Conservation (phyloP, 805 yeast species). For the Wickerhamiella cacticola region DNA sequence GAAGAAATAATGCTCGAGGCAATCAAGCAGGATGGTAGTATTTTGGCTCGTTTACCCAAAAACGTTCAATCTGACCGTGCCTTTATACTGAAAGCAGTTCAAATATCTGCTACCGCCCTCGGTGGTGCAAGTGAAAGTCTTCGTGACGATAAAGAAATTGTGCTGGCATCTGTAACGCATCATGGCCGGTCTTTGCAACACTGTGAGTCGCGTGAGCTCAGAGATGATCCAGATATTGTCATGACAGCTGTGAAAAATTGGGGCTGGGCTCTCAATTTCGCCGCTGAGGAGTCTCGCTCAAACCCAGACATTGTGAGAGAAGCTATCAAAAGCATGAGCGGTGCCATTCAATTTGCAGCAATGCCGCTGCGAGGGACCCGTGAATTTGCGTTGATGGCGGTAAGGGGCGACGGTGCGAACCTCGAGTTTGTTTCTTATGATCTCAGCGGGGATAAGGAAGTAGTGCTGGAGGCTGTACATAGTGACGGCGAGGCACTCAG, state of each 20-base stretch:
- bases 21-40: conserved; percentile 1
- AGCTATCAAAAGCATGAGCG: neutral
- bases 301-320: conserved; percentile 1
- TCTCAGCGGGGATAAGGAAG: conserved; percentile 1
- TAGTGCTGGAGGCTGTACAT: neutral
- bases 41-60: neutral
- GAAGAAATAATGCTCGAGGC: neutral
- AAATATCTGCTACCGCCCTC: neutral
- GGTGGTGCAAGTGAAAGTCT: neutral
- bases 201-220: neutral
- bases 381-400: neutral
- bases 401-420: neutral
- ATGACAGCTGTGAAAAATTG: conserved; percentile 5
- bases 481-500: neutral
- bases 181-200: conserved; percentile 1
- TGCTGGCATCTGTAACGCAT: conserved; percentile 1
- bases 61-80: neutral
- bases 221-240: neutral
- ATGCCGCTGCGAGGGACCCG: neutral
- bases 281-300: neutral
- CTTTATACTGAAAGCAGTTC: neutral
- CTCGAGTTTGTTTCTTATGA: conserved; percentile 4
- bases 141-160: neutral
- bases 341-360: conserved; percentile 1
- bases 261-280: neutral